Conservation (phyloP, 305 asterid genomes). For the Fraxinus latifolia region DNA sequence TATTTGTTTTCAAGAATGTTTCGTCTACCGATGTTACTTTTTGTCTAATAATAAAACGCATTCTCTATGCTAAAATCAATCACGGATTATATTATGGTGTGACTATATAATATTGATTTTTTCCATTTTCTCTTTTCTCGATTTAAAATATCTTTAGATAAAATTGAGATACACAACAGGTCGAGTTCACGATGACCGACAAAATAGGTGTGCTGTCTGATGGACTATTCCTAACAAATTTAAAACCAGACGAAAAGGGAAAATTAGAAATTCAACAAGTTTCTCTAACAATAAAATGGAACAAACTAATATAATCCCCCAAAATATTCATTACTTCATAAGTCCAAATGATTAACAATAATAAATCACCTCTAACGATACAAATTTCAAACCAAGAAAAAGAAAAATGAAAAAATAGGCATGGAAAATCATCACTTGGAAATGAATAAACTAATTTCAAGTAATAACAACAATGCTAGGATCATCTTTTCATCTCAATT, state of each 20-base stretch:
- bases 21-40: not conserved
- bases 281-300: not conserved
- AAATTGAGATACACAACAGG: not conserved
- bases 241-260: not conserved
- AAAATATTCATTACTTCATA: not conserved
- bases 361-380: not conserved
- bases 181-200: not conserved
- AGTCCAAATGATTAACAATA: not conserved
- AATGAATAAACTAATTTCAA: not conserved
- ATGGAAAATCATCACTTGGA: not conserved
- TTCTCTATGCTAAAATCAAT: not conserved
- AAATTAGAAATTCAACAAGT: not conserved
- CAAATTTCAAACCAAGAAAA: not conserved
- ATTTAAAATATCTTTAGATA: not conserved
- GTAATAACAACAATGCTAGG: not conserved
- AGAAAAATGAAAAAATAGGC: not conserved
- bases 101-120: not conserved
- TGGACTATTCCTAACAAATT: not conserved
- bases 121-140: not conserved
- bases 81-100: not conserved
- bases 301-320: not conserved
- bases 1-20: not conserved
- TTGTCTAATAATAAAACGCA: not conserved
- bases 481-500: not conserved
- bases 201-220: not conserved